A percentile compares a stretch with the other conserved stretches of the same genome.
phyloP scores from a whole-genome alignment of 2,329 filamentous ascomycete genomes.

The Paraphoma chrysanthemicola region DNA sequence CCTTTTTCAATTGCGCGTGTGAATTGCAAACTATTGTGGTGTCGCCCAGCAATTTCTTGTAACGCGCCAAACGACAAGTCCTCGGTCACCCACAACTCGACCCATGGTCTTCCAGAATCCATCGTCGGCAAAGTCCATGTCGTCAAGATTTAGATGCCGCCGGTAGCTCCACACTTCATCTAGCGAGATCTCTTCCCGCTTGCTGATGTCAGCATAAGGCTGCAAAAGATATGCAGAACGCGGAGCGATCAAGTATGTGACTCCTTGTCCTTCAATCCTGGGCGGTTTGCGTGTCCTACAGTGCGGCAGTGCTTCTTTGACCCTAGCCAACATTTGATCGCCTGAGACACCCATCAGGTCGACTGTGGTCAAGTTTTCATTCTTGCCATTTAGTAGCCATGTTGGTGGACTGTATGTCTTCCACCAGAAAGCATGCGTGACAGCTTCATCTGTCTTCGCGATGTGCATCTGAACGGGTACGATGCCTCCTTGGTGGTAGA shows the following conservation, averaged over 20 bases:
- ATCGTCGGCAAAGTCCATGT: conserved; percentile 79
- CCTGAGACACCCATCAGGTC: conserved; percentile 78
- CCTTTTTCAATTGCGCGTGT: not conserved
- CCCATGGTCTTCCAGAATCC: conserved; percentile 75
- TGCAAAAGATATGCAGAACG: conserved; percentile 75
- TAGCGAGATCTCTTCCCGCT: conserved; percentile 62
- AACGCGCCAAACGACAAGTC: conserved; percentile 54
- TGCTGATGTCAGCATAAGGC: conserved; percentile 48
- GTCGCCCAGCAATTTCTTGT: conserved; percentile 46
- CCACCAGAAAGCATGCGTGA: conserved; percentile 80
- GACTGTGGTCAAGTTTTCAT: conserved; percentile 71
- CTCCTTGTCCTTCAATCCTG: conserved; percentile 61
- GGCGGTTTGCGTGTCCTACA: conserved; percentile 39
- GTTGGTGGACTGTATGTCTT: conserved; percentile 84
- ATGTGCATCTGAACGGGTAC: conserved; percentile 78
- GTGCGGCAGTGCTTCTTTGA: conserved; percentile 63
- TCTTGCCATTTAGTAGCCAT: conserved; percentile 80
- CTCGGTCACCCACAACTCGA: conserved; percentile 65
- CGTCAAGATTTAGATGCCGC: conserved; percentile 77
- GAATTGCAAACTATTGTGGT: not conserved
- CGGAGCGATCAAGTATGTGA: conserved; percentile 70
- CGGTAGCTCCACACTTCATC: conserved; percentile 73
- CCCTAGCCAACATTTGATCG: conserved; percentile 64
- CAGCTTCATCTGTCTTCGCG: conserved; percentile 68
- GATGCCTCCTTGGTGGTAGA: conserved; percentile 81